Conservation (phyloP, 2,329 filamentous ascomycete genomes). For the Proliferodiscus dingleyae region DNA sequence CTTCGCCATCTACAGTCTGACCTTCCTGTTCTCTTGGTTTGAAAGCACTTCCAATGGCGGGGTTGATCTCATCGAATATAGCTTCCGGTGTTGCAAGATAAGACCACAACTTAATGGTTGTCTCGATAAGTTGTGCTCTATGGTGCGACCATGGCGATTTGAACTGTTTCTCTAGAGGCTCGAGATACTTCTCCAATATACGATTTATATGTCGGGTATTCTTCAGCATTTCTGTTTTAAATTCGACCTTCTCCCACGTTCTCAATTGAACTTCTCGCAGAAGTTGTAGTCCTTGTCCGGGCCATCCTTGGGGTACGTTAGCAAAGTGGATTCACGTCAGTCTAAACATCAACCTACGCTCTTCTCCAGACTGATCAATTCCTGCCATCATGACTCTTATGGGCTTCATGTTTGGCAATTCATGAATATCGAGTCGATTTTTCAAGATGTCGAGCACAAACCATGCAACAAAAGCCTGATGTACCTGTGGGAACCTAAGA, state of each 20-base stretch:
- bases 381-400: conserved; percentile 5
- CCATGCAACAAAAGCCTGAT: conserved; percentile 2
- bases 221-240: conserved; percentile 1
- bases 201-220: not conserved
- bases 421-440: conserved; percentile 3
- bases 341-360: not conserved
- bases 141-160: not conserved
- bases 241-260: conserved; percentile 3
- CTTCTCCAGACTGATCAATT: conserved; percentile 5
- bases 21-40: conserved; percentile 28
- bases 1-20: not conserved
- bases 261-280: conserved; percentile 9
- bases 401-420: conserved; percentile 11
- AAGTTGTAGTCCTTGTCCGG: conserved; percentile 1
- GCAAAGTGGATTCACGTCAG: not conserved
- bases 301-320: conserved; percentile 7
- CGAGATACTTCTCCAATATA: conserved; percentile 6
- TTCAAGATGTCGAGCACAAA: conserved; percentile 10
- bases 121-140: conserved; percentile 6
- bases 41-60: conserved; percentile 37
- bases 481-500: conserved; percentile 4
- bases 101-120: conserved; percentile 6
- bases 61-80: conserved; percentile 1
- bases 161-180: conserved; percentile 4
- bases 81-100: conserved; percentile 6